Conservation (phyloP, 2,329 filamentous ascomycete genomes). For the Botrytis galanthina region DNA sequence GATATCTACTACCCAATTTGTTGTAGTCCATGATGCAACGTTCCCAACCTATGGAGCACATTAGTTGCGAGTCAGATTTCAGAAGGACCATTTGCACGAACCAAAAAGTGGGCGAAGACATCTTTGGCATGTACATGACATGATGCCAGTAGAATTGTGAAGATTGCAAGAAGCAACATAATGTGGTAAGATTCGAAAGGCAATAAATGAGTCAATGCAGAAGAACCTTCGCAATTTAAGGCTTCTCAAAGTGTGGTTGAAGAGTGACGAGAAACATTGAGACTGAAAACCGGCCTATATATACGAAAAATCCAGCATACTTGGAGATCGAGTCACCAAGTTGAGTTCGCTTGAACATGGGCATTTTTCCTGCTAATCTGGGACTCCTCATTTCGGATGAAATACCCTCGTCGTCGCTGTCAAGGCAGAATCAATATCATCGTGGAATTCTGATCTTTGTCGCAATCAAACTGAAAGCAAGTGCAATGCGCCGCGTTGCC, state of each 20-base stretch:
- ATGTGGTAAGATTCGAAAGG: not conserved
- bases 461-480: not conserved
- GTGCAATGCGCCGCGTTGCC: not conserved
- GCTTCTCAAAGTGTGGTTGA: not conserved
- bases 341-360: not conserved
- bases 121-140: not conserved
- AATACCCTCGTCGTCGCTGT: not conserved
- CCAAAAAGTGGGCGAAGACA: slow-evolving; percentile 1
- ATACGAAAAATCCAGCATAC: not conserved
- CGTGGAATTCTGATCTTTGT: not conserved
- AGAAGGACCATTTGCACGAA: not conserved
- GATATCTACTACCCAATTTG: not conserved
- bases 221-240: not conserved
- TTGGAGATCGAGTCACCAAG: not conserved
- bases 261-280: not conserved
- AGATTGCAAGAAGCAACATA: not conserved
- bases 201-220: not conserved
- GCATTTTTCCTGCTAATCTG: not conserved
- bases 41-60: not conserved
- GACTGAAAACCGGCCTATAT: not conserved
- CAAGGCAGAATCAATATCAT: not conserved
- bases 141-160: not conserved
- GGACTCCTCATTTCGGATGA: no score
- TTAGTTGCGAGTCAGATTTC: not conserved
- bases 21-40: not conserved